Evolutionary conservation across 192 early-diverging fungal species (phyloP).

Genomic region (Backusella liffmaniae): DNA sequence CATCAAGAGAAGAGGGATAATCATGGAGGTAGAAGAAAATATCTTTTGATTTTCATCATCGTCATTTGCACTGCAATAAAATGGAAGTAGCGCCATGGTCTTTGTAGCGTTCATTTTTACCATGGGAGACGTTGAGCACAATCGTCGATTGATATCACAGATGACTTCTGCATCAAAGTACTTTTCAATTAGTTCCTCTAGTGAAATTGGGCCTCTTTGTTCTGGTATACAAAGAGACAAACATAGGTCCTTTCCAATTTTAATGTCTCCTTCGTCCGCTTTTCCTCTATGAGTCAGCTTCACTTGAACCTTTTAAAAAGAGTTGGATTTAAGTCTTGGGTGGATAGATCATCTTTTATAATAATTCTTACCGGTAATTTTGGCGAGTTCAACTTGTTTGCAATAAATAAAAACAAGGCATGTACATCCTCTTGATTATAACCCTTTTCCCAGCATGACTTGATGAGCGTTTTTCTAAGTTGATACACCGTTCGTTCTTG

Average conservation of each 20-base stretch:
- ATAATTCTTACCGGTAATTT: slow-evolving; percentile 53
- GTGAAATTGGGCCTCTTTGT: slow-evolving; percentile 27
- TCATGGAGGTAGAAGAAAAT: slow-evolving; percentile 52
- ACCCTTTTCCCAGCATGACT: slow-evolving; percentile 45
- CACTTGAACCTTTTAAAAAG: slow-evolving; percentile 35
- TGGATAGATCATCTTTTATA: neutral
- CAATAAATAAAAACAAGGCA: slow-evolving; percentile 66
- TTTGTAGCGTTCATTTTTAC: slow-evolving; percentile 64
- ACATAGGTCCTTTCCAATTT: slow-evolving; percentile 61
- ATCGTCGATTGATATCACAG: slow-evolving; percentile 43
- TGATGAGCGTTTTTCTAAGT: slow-evolving; percentile 45
- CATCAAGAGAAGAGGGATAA: slow-evolving; percentile 67
- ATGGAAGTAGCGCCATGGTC: slow-evolving; percentile 63
- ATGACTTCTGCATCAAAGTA: slow-evolving; percentile 64
- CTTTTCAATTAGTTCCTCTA: slow-evolving; percentile 55
- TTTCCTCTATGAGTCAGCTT: slow-evolving; percentile 64
- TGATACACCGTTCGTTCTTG: slow-evolving; percentile 46
- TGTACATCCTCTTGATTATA: slow-evolving; percentile 61
- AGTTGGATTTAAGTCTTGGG: neutral
- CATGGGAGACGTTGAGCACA: slow-evolving; percentile 15
- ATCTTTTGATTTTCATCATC: slow-evolving; percentile 31
- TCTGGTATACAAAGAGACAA: slow-evolving; percentile 28
- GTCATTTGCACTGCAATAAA: slow-evolving; percentile 66
- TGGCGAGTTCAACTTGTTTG: slow-evolving; percentile 58
- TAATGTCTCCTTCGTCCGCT: slow-evolving; percentile 53